These are phyloP conservation scores for Fusarium circinatum DNA, from an alignment of 2,329 filamentous ascomycete species.

Conservation along the genomic window DNA sequence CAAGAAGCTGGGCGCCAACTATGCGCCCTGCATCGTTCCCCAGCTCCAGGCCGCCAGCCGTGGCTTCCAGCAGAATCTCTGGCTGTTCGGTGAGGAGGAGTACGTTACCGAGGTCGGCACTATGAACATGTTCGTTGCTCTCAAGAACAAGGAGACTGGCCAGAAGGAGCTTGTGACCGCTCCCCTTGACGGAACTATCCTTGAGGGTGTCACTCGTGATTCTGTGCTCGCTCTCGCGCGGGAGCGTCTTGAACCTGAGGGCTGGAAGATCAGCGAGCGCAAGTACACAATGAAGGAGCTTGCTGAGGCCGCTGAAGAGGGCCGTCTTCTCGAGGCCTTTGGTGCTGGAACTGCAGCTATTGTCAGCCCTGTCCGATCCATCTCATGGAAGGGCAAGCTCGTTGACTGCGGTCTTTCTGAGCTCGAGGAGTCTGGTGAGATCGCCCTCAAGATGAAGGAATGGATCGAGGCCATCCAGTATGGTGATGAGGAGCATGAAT, in stretches of 20 bases:
- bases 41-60: conserved; percentile 90
- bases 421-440: conserved; percentile 85
- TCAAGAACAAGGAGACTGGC: conserved; percentile 87
- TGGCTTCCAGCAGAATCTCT: conserved; percentile 97
- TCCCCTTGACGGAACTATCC: conserved; percentile 93
- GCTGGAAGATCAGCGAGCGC: conserved; percentile 88
- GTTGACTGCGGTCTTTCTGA: conserved; percentile 86
- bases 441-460: conserved; percentile 88
- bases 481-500: conserved; percentile 89
- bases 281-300: conserved; percentile 94
- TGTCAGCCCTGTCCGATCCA: conserved; percentile 88
- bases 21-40: conserved; percentile 98
- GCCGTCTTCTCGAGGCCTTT: conserved; percentile 90
- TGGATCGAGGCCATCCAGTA: conserved; percentile 98
- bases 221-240: conserved; percentile 87
- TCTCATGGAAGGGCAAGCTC: conserved; percentile 85
- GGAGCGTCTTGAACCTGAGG: conserved; percentile 83
- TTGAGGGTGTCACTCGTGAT: conserved; percentile 94
- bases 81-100: conserved; percentile 96
- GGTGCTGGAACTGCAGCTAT: conserved; percentile 94
- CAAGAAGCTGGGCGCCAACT: conserved; percentile 99
- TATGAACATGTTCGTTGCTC: conserved; percentile 95
- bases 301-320: conserved; percentile 82
- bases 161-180: conserved; percentile 95
- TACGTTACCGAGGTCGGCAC: conserved; percentile 97